These are phyloP conservation scores for Porphyrellus sp. DNA, from an alignment of 1,284 basidiomycete genomes.

Conservation along the genomic window DNA sequence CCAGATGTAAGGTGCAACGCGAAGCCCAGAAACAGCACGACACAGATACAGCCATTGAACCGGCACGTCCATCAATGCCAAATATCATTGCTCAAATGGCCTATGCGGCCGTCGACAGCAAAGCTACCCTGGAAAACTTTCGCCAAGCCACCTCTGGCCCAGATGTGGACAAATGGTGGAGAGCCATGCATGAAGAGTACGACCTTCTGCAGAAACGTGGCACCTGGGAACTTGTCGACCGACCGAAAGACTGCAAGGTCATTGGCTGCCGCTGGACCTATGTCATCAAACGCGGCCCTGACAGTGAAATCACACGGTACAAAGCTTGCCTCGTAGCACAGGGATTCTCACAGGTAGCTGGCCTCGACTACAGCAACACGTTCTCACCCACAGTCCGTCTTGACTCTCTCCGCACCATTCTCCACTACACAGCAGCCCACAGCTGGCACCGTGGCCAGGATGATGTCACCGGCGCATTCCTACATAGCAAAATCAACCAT, in stretches of 20 bases:
- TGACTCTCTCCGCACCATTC: background rate
- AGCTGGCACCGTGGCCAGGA: background rate
- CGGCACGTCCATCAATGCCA: background rate
- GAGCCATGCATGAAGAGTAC: conserved; percentile 33
- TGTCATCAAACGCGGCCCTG: conserved; percentile 35
- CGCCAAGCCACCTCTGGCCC: background rate
- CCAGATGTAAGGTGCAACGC: background rate
- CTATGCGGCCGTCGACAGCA: background rate
- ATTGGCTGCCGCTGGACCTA: conserved; percentile 38
- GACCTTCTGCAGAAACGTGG: conserved; percentile 16
- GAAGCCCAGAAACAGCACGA: background rate
- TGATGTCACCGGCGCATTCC: background rate
- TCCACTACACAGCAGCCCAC: background rate
- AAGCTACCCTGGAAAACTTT: background rate
- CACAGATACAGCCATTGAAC: background rate
- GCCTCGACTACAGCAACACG: background rate
- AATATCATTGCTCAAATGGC: background rate
- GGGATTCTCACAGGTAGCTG: background rate
- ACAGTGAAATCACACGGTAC: conserved; percentile 25
- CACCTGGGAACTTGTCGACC: conserved; percentile 28
- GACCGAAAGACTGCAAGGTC: conserved; percentile 23
- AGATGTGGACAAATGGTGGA: conserved; percentile 25
- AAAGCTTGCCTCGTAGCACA: conserved; percentile 32
- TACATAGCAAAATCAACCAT: background rate
- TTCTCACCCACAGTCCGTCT: background rate